phyloP scores from a whole-genome alignment of 2,329 filamentous ascomycete genomes.

The Cladophialophora immunda region DNA sequence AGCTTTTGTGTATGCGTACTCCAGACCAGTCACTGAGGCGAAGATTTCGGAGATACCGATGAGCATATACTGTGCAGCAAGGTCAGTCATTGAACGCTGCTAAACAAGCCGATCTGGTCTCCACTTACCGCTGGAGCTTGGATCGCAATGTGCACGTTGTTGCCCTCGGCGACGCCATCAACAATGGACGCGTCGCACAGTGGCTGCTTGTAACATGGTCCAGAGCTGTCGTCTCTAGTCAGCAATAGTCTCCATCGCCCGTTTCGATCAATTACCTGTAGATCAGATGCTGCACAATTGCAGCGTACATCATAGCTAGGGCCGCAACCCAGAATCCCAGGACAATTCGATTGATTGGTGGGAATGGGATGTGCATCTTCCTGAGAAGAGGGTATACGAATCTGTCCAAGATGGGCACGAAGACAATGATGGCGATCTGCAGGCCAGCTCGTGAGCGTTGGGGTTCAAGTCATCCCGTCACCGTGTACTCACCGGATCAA shows the following conservation, averaged over 20 bases:
- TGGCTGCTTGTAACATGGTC: slow-evolving; percentile 60
- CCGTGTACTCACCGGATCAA: slow-evolving; percentile 64
- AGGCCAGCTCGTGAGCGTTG: neutral
- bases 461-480: neutral
- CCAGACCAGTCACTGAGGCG: slow-evolving; percentile 72
- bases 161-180: slow-evolving; percentile 48
- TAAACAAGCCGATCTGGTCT: neutral
- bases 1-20: slow-evolving; percentile 77
- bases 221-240: slow-evolving; percentile 39
- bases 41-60: slow-evolving; percentile 64
- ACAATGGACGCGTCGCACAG: slow-evolving; percentile 46
- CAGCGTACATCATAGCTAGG: slow-evolving; percentile 68
- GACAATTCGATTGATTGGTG: slow-evolving; percentile 78
- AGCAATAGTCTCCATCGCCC: neutral
- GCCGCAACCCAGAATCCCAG: slow-evolving; percentile 72
- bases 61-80: slow-evolving; percentile 46
- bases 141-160: slow-evolving; percentile 55
- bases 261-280: slow-evolving; percentile 48
- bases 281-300: slow-evolving; percentile 65
- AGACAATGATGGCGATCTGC: slow-evolving; percentile 73
- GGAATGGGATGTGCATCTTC: slow-evolving; percentile 70
- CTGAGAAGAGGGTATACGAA: slow-evolving; percentile 75
- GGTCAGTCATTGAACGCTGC: neutral
- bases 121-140: slow-evolving; percentile 49
- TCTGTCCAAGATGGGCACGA: slow-evolving; percentile 75